Evolutionary conservation across 1,284 basidiomycete genomes (phyloP), one percentile per base, ranked within the genome.

Genomic region (Ceraceosorus bombacis): DNA sequence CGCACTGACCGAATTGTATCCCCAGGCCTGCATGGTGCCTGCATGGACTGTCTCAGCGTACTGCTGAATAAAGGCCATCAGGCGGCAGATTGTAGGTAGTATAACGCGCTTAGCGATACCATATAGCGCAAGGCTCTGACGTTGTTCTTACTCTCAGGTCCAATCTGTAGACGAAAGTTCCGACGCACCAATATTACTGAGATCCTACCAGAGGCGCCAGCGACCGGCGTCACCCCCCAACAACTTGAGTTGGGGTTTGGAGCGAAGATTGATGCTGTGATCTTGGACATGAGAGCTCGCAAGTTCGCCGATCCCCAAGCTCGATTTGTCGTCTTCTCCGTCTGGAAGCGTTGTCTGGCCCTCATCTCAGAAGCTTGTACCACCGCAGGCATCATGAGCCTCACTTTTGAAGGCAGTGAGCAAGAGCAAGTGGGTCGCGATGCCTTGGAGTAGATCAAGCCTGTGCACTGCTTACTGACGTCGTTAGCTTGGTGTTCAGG

Each of bases 251-350:
- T 62, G 8, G 68, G 66, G 41, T 71, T 60, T 62, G 68, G 69
- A 48, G 61, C 61, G 56, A 71, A 71, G 63, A 71, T 71, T 40
- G 58, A 57, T n/a, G 65, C 65, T 9, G 55, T 71, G n/a, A 65
- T 69, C 13, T 4, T 50, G 17, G 67, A 71, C 13, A 51, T 71
- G 37, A 57, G 64, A 40, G 36, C 27, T 10, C 49, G 67, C 1
- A 51, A 27, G 27, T 27, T 27, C 27, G 27, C 27, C 27, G 69
- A 71, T 50, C 41, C 65, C 7, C 64, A 58, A 8, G 59, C 64
- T 43, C 69, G 69, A 54, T 65, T 65, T 2, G 69, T 71, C 40
- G 58, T 71, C 39, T 71, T 71, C 52, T 67, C 65, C 38, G 64
- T 68, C 15, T 71, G 62, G 63, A 64, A 62, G 51, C 67, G 59